Evolutionary conservation across 441 rosid species (phyloP), one percentile per base, ranked within the genome.

Genomic region (Raphanus hybrid): DNA sequence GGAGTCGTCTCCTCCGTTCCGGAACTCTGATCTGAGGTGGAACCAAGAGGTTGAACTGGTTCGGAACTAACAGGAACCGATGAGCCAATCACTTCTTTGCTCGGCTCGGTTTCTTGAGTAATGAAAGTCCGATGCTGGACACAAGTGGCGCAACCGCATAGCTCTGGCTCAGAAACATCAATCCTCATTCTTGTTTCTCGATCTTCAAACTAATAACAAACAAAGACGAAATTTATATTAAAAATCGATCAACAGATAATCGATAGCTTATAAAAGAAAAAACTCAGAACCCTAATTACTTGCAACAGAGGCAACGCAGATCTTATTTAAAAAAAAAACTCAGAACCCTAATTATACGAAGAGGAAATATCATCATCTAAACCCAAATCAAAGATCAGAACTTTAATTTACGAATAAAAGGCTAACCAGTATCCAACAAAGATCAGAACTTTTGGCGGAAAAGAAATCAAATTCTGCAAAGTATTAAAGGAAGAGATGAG

Each of bases 131-230:
- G 57, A 14, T 50, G 57, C 57, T 5, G 57, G 57, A 14, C 57
- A 50, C 57, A 50, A 2, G 57, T 50, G 57, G 32, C 48, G 39
- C 70, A 76, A 14, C 23, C 67, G 37, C 67, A 63, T 34, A 14
- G 45, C 75, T 55, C 60, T 63, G 70, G 39, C 75, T 76, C 75
- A 27, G 75, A 70, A 18, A 64, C 66, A 29, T 64, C 61, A 57
- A 70, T 12, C 66, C 35, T 70, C 80, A 76, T 76, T 3, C 50
- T 43, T 43, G 1, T 8, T 34, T 70, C 7, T 63, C 27, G 57
- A 23, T 62, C 64, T 68, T 69, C 3, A 69, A 76, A 12, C 65
- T 69, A 48, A 55, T 41, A 41, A 41, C 1, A n/a, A 16, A 20
- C 29, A 62, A 48, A n/a, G 23, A 10, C 48, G 5, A 69, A 60